phyloP scores from a whole-genome alignment of 805 yeast species.

The Millerago galiae region DNA sequence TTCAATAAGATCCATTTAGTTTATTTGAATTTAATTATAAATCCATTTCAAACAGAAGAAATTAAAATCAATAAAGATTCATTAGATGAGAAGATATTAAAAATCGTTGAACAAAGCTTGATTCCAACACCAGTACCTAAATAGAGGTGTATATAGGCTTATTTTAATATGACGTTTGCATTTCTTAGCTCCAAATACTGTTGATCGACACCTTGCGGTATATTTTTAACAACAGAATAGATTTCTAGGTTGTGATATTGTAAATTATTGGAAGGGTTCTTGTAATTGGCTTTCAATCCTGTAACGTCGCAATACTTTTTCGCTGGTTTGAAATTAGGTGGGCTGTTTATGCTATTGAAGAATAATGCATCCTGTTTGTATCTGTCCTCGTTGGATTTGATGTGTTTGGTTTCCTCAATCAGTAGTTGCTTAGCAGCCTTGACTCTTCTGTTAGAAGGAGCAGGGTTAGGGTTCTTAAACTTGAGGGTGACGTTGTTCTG shows the following conservation, averaged over 20 bases:
- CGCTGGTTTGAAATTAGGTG: slow-evolving; percentile 77
- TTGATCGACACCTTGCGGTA: slow-evolving; percentile 91
- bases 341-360: slow-evolving; percentile 68
- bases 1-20: slow-evolving; percentile 44
- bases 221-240: slow-evolving; percentile 64
- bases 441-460: slow-evolving; percentile 51
- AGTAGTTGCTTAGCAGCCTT: slow-evolving; percentile 69
- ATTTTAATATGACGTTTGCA: slow-evolving; percentile 79
- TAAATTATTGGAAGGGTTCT: slow-evolving; percentile 65
- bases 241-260: slow-evolving; percentile 81
- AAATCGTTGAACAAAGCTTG: slow-evolving; percentile 8
- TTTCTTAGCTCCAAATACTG: slow-evolving; percentile 82
- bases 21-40: slow-evolving; percentile 51
- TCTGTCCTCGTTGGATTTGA: slow-evolving; percentile 29
- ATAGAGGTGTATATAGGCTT: neutral
- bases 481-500: slow-evolving; percentile 29
- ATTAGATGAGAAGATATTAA: slow-evolving; percentile 10
- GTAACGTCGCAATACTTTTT: slow-evolving; percentile 92
- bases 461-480: slow-evolving; percentile 56
- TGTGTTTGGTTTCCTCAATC: slow-evolving; percentile 71
- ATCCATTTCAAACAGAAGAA: slow-evolving; percentile 46
- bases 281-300: slow-evolving; percentile 75
- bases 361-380: slow-evolving; percentile 49
- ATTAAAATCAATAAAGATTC: slow-evolving; percentile 22
- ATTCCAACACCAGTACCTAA: slow-evolving; percentile 1